Conservation (phyloP, 179 eudicot species). For the Actinidia arguta region DNA sequence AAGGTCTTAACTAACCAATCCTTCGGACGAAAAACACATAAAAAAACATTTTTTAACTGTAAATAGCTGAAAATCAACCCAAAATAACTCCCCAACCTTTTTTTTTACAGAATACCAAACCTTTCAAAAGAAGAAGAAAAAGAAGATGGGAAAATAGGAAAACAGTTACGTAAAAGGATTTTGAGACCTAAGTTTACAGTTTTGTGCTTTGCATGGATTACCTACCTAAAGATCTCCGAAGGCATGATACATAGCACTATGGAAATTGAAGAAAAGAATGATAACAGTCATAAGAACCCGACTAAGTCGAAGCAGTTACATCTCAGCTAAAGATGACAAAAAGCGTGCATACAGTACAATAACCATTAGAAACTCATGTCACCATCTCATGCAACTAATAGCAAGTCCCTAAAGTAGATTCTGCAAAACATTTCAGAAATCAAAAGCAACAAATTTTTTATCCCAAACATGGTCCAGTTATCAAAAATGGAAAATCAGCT, state of each 20-base stretch:
- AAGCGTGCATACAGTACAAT: neutral
- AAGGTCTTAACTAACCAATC: neutral
- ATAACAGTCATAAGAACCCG: neutral
- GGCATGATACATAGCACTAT: neutral
- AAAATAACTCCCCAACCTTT: neutral
- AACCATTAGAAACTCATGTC: neutral
- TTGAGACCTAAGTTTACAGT: neutral
- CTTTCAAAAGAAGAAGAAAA: neutral
- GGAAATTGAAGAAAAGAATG: neutral
- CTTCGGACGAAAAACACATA: neutral
- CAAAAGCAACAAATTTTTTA: neutral
- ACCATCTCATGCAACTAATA: neutral
- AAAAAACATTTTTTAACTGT: neutral
- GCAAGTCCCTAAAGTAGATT: neutral
- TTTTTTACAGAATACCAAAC: neutral
- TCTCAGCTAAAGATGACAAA: too few relatives aligned
- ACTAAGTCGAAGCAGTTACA: too few relatives aligned
- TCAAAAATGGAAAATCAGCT: neutral
- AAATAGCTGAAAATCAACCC: neutral
- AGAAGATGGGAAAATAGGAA: neutral
- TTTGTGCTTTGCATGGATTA: neutral
- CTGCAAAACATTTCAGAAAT: neutral
- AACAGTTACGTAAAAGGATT: neutral
- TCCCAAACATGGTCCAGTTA: neutral
- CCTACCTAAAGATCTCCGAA: neutral